Base-by-base conservation (phyloP, 768 basidiomycete genomes). In the Phlegmacium glaucopus region DNA sequence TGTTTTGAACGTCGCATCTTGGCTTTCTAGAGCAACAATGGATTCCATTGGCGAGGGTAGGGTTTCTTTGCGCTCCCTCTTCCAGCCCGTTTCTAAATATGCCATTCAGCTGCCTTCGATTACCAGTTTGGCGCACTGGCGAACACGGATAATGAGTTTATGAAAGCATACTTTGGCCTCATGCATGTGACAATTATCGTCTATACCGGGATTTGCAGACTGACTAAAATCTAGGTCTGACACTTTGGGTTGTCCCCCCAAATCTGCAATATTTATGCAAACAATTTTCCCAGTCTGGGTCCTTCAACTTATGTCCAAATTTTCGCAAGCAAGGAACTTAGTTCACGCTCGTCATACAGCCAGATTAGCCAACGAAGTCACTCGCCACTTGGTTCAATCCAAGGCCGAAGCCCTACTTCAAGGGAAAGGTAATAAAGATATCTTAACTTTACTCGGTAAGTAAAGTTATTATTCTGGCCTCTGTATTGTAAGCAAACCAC, bases 361-460 rank as follows among this genome's bases (percentile, higher is more conserved):
- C 10, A 57, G 63, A 16, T 50, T 76, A 17, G 75, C 75, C 6
- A 68, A 74, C 48, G 69, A 62, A 26, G 67, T 82, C 12, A 73
- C 79, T 0, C 64, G 70, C 42, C 62, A 72, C 45, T 63, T 82
- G 7, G 67, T 82, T 10, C 65, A 72, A 13, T 68, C 69, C 15
- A 80, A 81, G 58, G 61, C 72, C 3, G 71, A 74, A 36, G 76
- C 73, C 7, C 63, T 77, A n/a, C 53, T 69, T 5, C 66, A 71
- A 35, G 79, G 77, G 3, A 78, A 73, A 53, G 68, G 70, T 16
- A 72, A 68, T 43, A 75, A 74, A 39, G 82, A 83, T 56, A 69
- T 81, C 18, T 63, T 83, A 52, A 79, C 78, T 46, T 64, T 82
- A n/a, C 65, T 83, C 9, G 76, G 82, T 80, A 48, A 44, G 68